Conservation (phyloP, 129 eudicot species). For the Arctium minus region DNA sequence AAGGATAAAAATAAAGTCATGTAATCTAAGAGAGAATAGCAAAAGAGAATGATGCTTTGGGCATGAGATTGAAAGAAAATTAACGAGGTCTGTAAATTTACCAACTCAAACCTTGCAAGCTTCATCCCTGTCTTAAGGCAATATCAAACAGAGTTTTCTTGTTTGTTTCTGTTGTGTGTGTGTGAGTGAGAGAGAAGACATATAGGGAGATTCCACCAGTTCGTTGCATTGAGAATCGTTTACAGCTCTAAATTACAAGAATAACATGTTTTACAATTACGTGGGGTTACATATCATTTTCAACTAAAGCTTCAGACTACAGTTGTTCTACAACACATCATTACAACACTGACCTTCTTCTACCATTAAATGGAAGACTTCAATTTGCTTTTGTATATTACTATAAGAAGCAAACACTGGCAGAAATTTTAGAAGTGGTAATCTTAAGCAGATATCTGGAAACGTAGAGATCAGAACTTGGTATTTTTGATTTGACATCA, state of each 20-base stretch:
- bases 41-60: no score
- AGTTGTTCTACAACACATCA: conserved; percentile 18
- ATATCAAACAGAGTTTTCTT: no score
- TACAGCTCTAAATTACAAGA: neutral
- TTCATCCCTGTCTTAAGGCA: no score
- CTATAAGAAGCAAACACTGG: neutral
- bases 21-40: no score
- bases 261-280: neutral
- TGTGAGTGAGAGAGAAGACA: no score
- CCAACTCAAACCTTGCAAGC: no score
- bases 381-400: neutral
- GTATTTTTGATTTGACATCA: conserved; percentile 19
- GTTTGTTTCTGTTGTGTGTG: no score
- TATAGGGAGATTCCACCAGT: neutral
- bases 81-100: no score
- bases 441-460: neutral
- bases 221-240: neutral
- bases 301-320: neutral
- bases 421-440: neutral
- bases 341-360: neutral
- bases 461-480: neutral
- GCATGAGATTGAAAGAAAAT: no score
- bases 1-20: no score
- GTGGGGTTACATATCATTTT: neutral
- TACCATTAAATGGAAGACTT: neutral